phyloP scores from a whole-genome alignment of 768 basidiomycete species.

The Collybiopsis luxurians region DNA sequence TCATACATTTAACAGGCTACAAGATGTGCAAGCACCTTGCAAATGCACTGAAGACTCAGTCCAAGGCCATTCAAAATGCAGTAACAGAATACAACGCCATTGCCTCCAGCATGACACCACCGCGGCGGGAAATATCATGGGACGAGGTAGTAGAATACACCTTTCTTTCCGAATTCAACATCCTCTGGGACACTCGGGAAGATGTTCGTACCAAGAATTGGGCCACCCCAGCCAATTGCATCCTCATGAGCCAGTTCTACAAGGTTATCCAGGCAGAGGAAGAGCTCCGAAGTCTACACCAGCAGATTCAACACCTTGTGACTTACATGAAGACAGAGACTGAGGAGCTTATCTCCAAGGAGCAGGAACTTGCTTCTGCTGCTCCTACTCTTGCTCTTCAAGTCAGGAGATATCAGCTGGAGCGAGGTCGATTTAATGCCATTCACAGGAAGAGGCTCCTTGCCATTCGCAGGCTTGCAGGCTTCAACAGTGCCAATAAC shows the following conservation, averaged over 20 bases:
- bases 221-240: conserved; percentile 13
- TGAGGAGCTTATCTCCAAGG: not conserved
- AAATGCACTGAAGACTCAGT: conserved; percentile 18
- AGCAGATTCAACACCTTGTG: conserved; percentile 17
- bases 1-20: conserved; percentile 22
- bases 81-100: conserved; percentile 22
- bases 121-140: conserved; percentile 16
- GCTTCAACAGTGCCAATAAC: too few species aligned
- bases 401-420: too few species aligned
- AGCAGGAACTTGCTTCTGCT: not conserved
- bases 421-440: too few species aligned
- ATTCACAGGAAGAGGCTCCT: too few species aligned
- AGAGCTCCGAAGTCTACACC: conserved; percentile 18
- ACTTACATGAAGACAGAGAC: conserved; percentile 17
- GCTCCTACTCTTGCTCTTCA: not conserved
- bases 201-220: conserved; percentile 19
- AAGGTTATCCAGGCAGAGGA: conserved; percentile 17
- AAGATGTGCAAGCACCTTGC: conserved; percentile 24
- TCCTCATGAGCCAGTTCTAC: conserved; percentile 7
- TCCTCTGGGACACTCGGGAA: conserved; percentile 20
- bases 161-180: conserved; percentile 17
- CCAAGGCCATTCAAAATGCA: conserved; percentile 20
- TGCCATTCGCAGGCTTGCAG: too few species aligned
- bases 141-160: conserved; percentile 15
- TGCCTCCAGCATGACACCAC: conserved; percentile 15